A percentile compares a stretch with the other conserved stretches of the same genome.
Conservation (phyloP, 2,329 filamentous ascomycete genomes). For the Chrysoporthe deuterocubensis region DNA sequence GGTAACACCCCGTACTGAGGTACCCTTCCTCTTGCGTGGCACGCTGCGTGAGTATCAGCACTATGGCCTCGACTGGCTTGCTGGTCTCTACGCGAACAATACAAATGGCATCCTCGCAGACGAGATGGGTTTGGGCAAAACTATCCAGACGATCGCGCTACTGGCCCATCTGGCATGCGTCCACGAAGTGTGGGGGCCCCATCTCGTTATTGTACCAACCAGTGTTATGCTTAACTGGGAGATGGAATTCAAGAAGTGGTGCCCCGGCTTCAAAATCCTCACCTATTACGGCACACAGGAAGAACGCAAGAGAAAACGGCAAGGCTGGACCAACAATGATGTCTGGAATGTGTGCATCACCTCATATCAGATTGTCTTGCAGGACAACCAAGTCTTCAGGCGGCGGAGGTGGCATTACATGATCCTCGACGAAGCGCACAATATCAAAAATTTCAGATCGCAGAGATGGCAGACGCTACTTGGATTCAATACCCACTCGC, state of each 20-base stretch:
- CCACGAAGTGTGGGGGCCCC: slow-evolving; percentile 92
- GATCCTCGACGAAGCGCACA: slow-evolving; percentile 97
- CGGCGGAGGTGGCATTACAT: slow-evolving; percentile 95
- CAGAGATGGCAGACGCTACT: slow-evolving; percentile 95
- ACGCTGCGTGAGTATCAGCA: slow-evolving; percentile 95
- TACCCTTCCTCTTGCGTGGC: slow-evolving; percentile 83
- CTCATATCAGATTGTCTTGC: slow-evolving; percentile 93
- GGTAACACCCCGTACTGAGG: slow-evolving; percentile 64
- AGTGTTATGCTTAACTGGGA: slow-evolving; percentile 99
- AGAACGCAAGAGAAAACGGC: slow-evolving; percentile 86
- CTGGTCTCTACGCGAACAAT: slow-evolving; percentile 85
- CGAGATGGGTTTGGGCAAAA: slow-evolving; percentile 98
- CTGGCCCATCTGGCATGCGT: slow-evolving; percentile 90
- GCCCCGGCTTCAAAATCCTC: slow-evolving; percentile 95
- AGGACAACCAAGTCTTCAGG: slow-evolving; percentile 93
- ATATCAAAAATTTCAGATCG: slow-evolving; percentile 99
- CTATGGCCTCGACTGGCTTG: slow-evolving; percentile 95
- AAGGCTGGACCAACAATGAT: slow-evolving; percentile 91
- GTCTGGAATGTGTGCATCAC: slow-evolving; percentile 98
- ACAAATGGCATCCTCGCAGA: slow-evolving; percentile 97
- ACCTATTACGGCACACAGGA: slow-evolving; percentile 96
- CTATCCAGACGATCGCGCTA: slow-evolving; percentile 94
- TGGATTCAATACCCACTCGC: slow-evolving; percentile 87
- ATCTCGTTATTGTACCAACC: slow-evolving; percentile 93
- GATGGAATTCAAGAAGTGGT: slow-evolving; percentile 99